Percentiles rank a stretch among this genome's conserved stretches.
phyloP scores from a whole-genome alignment of 2,329 filamentous ascomycete genomes.

The Amylocarpus encephaloides region DNA sequence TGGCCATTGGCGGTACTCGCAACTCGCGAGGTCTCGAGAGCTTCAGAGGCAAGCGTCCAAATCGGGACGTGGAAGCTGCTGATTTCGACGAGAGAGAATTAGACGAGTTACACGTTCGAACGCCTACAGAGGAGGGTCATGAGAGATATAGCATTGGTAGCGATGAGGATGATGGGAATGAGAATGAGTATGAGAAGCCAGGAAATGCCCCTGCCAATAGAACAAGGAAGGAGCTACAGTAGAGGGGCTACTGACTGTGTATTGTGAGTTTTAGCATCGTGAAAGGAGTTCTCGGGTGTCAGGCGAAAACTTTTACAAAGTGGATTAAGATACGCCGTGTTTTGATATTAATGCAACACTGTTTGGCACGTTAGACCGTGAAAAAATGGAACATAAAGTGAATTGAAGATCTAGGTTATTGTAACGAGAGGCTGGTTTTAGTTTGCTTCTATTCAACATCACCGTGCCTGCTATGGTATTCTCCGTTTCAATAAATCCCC shows the following conservation, averaged over 20 bases:
- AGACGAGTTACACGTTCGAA: constrained; percentile 47
- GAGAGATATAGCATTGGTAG: constrained; percentile 52
- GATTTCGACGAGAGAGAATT: constrained; percentile 62
- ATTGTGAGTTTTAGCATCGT: neutral
- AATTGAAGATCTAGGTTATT: neutral
- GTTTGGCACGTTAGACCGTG: neutral
- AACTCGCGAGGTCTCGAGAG: constrained; percentile 36
- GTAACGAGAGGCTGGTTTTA: neutral
- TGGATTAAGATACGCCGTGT: neutral
- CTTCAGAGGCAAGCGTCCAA: constrained; percentile 41
- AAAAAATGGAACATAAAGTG: neutral
- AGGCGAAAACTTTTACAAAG: neutral
- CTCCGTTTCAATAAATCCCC: neutral
- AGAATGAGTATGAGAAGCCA: constrained; percentile 21
- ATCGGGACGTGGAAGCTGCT: constrained; percentile 53
- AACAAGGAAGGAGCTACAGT: constrained; percentile 16
- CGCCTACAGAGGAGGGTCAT: constrained; percentile 32
- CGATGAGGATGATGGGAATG: constrained; percentile 49
- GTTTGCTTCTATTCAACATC: neutral
- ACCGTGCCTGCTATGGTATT: neutral
- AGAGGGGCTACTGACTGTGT: neutral
- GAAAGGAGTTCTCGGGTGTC: neutral
- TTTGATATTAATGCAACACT: neutral
- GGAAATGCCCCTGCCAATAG: constrained; percentile 19
- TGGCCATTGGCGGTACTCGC: constrained; percentile 26